phyloP scores from a whole-genome alignment of 192 early-diverging fungal genomes.

The Podila horticola region DNA sequence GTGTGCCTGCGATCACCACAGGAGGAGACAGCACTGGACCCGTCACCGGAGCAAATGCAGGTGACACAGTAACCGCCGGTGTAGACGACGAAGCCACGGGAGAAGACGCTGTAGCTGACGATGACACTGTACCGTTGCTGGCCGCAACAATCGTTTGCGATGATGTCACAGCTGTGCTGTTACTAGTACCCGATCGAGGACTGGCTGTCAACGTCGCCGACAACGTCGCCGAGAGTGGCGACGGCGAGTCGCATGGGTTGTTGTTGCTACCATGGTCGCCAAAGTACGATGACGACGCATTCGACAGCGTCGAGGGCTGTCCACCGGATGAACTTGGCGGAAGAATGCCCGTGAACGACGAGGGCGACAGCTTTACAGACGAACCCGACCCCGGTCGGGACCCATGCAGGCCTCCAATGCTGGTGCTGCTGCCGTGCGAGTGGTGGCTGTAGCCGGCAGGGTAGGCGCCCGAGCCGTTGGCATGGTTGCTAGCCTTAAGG shows the following conservation, averaged over 20 bases:
- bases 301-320: constrained; percentile 11
- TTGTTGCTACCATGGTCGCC: background rate
- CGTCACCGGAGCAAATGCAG: background rate
- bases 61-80: background rate
- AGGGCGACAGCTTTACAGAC: constrained; percentile 25
- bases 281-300: constrained; percentile 6
- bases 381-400: constrained; percentile 46
- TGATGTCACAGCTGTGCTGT: background rate
- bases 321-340: constrained; percentile 25
- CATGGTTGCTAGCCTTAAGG: constrained; percentile 19
- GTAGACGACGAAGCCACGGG: background rate
- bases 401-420: constrained; percentile 41
- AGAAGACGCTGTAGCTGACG: background rate
- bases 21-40: background rate
- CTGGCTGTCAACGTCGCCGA: constrained; percentile 13
- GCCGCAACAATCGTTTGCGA: background rate
- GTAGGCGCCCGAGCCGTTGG: constrained; percentile 18
- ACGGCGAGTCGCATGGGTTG: constrained; percentile 1
- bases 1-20: background rate
- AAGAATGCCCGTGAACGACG: constrained; percentile 32
- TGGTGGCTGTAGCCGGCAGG: constrained; percentile 39
- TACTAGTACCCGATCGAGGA: constrained; percentile 14
- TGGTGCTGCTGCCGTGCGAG: constrained; percentile 43
- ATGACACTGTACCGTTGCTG: background rate
- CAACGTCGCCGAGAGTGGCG: constrained; percentile 8